These are phyloP conservation scores for Neurospora tetraspora DNA, from an alignment of 495 filamentous ascomycete species.

Conservation along the genomic window DNA sequence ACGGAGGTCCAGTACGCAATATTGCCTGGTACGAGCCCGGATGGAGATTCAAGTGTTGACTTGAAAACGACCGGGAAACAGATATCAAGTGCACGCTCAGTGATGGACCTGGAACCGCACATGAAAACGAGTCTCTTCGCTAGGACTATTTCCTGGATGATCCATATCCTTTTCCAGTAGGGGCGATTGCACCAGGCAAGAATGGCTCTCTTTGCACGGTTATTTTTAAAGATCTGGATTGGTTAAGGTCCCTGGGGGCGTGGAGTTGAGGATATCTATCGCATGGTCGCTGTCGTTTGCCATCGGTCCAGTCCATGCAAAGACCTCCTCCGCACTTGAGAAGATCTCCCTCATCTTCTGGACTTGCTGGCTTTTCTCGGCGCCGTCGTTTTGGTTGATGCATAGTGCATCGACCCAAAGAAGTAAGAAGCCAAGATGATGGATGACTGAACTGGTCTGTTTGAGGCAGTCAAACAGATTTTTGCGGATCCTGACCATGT, in stretches of 20 bases:
- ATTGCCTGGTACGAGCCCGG: too few species aligned
- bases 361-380: neutral
- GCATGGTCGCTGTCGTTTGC: neutral
- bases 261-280: neutral
- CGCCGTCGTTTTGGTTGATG: constrained; percentile 2
- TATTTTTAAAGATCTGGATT: too few species aligned
- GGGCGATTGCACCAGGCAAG: neutral
- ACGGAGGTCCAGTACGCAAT: too few species aligned
- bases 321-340: neutral
- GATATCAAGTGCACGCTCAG: neutral
- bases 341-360: neutral
- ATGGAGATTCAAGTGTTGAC: too few species aligned
- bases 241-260: too few species aligned
- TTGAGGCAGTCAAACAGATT: neutral
- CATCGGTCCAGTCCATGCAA: neutral
- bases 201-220: neutral
- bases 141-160: neutral
- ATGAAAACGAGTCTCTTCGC: neutral
- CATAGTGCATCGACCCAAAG: constrained; percentile 3
- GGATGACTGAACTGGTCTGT: neutral
- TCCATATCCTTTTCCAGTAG: neutral
- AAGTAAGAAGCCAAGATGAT: neutral
- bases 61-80: too few species aligned
- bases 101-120: neutral
- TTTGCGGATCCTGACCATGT: neutral